Evolutionary conservation across 768 basidiomycete species (phyloP).

Genomic region (Lentinus tigrinus): DNA sequence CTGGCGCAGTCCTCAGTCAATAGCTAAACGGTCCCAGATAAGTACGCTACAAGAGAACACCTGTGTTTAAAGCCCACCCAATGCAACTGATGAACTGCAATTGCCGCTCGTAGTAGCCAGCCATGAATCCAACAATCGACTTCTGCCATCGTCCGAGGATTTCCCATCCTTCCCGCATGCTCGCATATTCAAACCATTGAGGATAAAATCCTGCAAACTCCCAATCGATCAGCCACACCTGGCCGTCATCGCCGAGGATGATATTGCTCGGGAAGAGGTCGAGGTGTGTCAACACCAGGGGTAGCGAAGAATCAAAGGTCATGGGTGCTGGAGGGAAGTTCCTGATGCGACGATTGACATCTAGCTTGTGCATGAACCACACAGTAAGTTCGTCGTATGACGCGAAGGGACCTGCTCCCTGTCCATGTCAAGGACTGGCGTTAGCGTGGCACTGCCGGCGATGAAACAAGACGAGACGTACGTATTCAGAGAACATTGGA

Average conservation of each 20-base stretch:
- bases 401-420: slow-evolving; percentile 29
- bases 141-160: neutral
- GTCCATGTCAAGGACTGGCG: too few species aligned
- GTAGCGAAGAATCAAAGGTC: slow-evolving; percentile 9
- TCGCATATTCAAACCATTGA: slow-evolving; percentile 4
- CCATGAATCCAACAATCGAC: slow-evolving; percentile 1
- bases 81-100: neutral
- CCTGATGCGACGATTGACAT: slow-evolving; percentile 6
- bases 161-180: neutral
- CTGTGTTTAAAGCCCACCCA: slow-evolving; percentile 2
- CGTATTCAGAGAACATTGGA: slow-evolving; percentile 23
- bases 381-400: slow-evolving; percentile 27
- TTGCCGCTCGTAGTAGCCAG: slow-evolving; percentile 7
- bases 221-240: slow-evolving; percentile 17
- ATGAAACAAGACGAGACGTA: neutral
- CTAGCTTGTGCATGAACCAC: slow-evolving; percentile 22
- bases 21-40: too few species aligned
- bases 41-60: neutral
- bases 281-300: slow-evolving; percentile 10
- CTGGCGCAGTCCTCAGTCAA: too few species aligned
- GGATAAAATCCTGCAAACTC: slow-evolving; percentile 11
- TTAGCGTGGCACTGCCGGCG: neutral
- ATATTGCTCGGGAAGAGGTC: neutral
- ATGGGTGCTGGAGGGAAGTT: slow-evolving; percentile 4
- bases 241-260: neutral